These are phyloP conservation scores for Lenwebbia sp. DNA, from an alignment of 345 rosid species.

Conservation along the genomic window DNA sequence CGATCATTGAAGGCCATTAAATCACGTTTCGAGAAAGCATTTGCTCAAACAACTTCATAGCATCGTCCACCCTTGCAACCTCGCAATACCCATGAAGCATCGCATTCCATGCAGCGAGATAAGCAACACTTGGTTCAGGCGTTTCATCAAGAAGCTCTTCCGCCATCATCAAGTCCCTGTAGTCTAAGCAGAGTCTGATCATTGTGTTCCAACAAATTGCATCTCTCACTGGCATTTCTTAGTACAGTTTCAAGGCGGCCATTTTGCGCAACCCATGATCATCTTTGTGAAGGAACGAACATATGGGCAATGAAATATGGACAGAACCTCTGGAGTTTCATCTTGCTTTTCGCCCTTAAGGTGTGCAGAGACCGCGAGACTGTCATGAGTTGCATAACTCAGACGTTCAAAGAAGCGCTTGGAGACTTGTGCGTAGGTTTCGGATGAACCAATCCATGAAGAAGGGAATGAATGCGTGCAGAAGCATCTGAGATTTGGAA, in stretches of 20 bases:
- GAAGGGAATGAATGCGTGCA: not conserved
- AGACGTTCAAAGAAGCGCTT: too few species aligned
- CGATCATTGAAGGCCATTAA: not conserved
- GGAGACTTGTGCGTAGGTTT: not conserved
- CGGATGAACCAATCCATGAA: not conserved
- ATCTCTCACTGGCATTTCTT: not conserved
- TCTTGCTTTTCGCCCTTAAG: not conserved
- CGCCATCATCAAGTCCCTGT: accelerated
- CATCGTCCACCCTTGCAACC: not conserved
- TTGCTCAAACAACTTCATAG: not conserved
- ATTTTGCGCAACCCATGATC: not conserved
- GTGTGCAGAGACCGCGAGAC: not conserved
- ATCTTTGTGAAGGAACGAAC: too few species aligned
- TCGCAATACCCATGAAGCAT: not conserved
- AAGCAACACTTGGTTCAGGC: not conserved
- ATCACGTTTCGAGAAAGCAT: not conserved
- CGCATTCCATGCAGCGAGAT: too few species aligned
- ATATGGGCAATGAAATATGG: too few species aligned
- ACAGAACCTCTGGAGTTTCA: not conserved
- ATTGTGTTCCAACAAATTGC: not conserved
- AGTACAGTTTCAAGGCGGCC: not conserved
- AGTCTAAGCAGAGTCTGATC: not conserved
- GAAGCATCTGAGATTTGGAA: not conserved
- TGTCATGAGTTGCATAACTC: not conserved
- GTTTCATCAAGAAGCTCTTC: not conserved